phyloP scores from a whole-genome alignment of 495 filamentous ascomycete genomes.

The Podospora tetraspora region DNA sequence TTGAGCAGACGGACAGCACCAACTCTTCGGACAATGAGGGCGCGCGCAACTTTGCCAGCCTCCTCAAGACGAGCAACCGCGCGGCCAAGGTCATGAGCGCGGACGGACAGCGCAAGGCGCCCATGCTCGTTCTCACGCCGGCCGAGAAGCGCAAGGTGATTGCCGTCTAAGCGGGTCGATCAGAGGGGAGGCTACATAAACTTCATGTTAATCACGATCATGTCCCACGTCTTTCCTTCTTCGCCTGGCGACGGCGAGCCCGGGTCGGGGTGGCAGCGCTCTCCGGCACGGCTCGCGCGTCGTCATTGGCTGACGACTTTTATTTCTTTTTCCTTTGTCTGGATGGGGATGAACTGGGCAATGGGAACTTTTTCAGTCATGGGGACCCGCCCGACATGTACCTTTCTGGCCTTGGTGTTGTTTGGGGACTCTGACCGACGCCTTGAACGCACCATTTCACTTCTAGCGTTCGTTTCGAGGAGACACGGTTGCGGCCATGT shows the following conservation, averaged over 20 bases:
- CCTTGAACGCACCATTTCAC: conserved; percentile 7
- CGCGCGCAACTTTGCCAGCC: conserved; percentile 48
- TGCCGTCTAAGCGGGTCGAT: conserved; percentile 6
- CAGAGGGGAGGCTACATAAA: conserved; percentile 15
- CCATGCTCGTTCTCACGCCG: conserved; percentile 79
- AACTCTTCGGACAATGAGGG: conserved; percentile 46
- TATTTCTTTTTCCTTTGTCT: conserved; percentile 14
- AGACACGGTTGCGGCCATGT: neutral
- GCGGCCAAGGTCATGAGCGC: conserved; percentile 39
- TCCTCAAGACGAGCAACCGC: conserved; percentile 52
- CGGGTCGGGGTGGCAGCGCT: conserved; percentile 22
- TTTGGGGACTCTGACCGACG: conserved; percentile 10
- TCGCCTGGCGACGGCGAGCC: conserved; percentile 9
- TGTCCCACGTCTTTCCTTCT: conserved; percentile 26
- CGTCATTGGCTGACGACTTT: conserved; percentile 23
- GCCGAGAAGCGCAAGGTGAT: conserved; percentile 78
- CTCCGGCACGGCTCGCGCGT: neutral
- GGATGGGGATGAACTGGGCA: conserved; percentile 21
- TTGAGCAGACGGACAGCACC: conserved; percentile 55
- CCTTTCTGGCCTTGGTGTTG: conserved; percentile 12
- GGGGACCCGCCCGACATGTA: conserved; percentile 4
- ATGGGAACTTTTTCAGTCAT: conserved; percentile 3
- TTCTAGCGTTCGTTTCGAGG: conserved; percentile 15
- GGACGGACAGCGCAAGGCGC: conserved; percentile 69
- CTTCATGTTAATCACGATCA: conserved; percentile 38